These are phyloP conservation scores for Syzygium jambos DNA, from an alignment of 345 rosid genomes.

Conservation along the genomic window DNA sequence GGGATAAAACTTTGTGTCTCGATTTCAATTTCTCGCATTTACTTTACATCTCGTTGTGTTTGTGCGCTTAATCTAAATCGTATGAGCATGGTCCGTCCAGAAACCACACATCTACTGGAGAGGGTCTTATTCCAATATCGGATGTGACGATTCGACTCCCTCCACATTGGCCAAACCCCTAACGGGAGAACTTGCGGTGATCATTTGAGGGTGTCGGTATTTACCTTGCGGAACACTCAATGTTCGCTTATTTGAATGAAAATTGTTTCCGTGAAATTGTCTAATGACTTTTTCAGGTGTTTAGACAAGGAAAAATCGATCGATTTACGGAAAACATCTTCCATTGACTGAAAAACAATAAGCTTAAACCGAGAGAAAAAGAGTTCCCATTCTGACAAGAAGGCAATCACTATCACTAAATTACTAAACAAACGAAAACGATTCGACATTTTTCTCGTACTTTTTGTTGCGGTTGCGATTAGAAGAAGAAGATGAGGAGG, in stretches of 20 bases:
- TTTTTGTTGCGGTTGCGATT: not conserved
- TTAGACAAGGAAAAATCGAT: not conserved
- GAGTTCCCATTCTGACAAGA: not conserved
- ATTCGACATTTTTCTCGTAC: fast-evolving
- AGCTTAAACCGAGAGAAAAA: fast-evolving
- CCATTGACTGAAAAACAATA: not conserved
- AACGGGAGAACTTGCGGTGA: fast-evolving
- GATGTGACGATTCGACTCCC: not conserved
- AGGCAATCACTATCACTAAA: not conserved
- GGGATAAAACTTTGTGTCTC: no score
- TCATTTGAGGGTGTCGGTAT: not conserved
- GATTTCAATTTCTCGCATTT: no score
- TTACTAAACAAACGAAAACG: no score
- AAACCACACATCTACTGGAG: not conserved
- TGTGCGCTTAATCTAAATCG: no score
- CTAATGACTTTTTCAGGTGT: not conserved
- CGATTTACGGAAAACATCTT: no score
- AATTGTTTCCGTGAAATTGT: not conserved
- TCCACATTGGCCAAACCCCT: not conserved
- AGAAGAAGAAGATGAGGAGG: not conserved
- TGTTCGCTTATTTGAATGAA: fast-evolving
- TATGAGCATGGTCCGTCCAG: fast-evolving
- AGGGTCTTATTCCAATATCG: not conserved
- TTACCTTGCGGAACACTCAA: fast-evolving
- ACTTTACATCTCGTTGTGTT: no score